Evolutionary conservation across 495 filamentous ascomycete species (phyloP), one percentile per base, ranked within the genome.

Genomic region (Aspergillus leporis): DNA sequence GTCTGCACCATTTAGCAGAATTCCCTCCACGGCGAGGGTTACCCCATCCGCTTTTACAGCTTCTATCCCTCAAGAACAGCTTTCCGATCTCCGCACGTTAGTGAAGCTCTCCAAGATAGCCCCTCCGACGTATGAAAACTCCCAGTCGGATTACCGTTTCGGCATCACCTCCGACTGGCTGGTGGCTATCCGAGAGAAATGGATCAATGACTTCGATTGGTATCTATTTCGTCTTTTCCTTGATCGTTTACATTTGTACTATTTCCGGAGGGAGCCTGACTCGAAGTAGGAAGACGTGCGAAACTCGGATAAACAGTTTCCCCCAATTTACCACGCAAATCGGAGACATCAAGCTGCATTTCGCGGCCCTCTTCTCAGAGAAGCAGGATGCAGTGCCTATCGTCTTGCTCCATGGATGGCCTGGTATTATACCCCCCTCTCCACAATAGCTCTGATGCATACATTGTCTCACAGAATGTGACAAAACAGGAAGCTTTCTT

Each of bases 351-450:
- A 66, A 70, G 1, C 74, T 90, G 7, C 87, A 89, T 61, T 90
- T 89, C 56, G 74, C 82, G 0, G 87, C 77, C 0, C 66, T 90
- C 0, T 87, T 89, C 61, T 88, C 85, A 0, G 64, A 78, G 58
- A 81, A 78, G 34, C 52, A 68, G 16, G 79, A 86, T 71, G 88
- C 87, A 4, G 70, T 86, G 18, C 88, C 88, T 0, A 61, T 90
- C 13, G 40, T 85, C 16, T 70, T 89, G 23, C 63, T 85, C 19
- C 84, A 87, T 61, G 85, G 85, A 30, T 87, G 84, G 85, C 85
- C 85, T 36, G 84, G 80, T 77, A 64, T 40, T 19, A 21, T 22
- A 7, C 0, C 14, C 2, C 5, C 8, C 8, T 32, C n/a, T 14
- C 5, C 10, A 22, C 8, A 48, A 40, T 30, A 28, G 36, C 50